phyloP scores from a whole-genome alignment of 345 rosid genomes.

The Pistacia vera region DNA sequence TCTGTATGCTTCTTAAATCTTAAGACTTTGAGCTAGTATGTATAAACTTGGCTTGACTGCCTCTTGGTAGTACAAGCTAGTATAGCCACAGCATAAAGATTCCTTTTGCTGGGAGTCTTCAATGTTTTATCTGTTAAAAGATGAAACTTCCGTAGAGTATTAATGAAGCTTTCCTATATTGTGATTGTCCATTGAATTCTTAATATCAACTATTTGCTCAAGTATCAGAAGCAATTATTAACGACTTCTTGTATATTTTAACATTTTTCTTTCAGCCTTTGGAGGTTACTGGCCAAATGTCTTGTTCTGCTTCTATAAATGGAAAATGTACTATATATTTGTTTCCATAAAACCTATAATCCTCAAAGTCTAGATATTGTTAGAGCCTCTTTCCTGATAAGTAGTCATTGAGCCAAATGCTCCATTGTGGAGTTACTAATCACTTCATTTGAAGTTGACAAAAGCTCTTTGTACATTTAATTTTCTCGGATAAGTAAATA shows the following conservation, averaged over 20 bases:
- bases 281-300: background rate
- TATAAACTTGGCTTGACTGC: background rate
- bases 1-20: background rate
- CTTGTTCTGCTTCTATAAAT: background rate
- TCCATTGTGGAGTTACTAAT: background rate
- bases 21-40: background rate
- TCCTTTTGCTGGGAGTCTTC: background rate
- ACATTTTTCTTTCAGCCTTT: background rate
- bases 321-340: background rate
- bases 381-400: background rate
- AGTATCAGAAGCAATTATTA: background rate
- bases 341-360: background rate
- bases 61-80: background rate
- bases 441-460: background rate
- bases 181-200: background rate
- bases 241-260: background rate
- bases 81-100: background rate
- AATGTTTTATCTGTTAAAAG: background rate
- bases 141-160: background rate
- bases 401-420: too few species aligned
- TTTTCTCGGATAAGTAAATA: background rate
- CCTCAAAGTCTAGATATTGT: background rate
- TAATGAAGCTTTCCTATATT: background rate
- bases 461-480: background rate
- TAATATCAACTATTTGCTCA: background rate